Conservation (phyloP, 306 rosid genomes). For the Cucumis sativus region DNA sequence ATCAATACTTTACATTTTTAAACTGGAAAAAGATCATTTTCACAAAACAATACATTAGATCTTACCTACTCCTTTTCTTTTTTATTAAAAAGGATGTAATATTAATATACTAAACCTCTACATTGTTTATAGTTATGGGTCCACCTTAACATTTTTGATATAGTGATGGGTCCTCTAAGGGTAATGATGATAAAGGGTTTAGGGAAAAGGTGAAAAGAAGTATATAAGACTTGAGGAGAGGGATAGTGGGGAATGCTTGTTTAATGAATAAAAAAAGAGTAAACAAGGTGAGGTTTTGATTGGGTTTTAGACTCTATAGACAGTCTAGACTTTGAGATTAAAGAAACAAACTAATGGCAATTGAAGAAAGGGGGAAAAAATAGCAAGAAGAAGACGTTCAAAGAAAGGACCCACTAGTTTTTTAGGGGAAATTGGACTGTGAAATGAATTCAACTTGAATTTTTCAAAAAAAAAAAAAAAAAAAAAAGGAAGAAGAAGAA, state of each 20-base stretch:
- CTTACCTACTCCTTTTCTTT: neutral
- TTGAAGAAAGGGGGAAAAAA: neutral
- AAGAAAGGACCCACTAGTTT: neutral
- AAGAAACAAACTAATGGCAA: neutral
- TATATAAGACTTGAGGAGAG: neutral
- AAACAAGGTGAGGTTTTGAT: neutral
- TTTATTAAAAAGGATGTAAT: neutral
- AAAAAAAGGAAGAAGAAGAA: too few species aligned
- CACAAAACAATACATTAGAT: neutral
- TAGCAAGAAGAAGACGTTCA: neutral
- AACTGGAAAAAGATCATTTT: neutral
- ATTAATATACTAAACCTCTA: neutral
- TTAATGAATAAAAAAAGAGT: neutral
- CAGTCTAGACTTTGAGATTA: neutral
- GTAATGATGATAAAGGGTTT: neutral
- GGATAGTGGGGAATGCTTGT: neutral
- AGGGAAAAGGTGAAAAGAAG: neutral
- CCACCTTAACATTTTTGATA: neutral
- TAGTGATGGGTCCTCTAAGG: neutral
- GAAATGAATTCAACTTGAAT: neutral
- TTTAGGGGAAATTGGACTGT: neutral
- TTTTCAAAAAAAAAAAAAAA: too few species aligned
- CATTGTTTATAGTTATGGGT: neutral
- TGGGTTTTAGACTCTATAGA: neutral
- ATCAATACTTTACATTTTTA: neutral